phyloP scores from a whole-genome alignment of 257 asterid genomes.

The Thymus quinquecostatus region DNA sequence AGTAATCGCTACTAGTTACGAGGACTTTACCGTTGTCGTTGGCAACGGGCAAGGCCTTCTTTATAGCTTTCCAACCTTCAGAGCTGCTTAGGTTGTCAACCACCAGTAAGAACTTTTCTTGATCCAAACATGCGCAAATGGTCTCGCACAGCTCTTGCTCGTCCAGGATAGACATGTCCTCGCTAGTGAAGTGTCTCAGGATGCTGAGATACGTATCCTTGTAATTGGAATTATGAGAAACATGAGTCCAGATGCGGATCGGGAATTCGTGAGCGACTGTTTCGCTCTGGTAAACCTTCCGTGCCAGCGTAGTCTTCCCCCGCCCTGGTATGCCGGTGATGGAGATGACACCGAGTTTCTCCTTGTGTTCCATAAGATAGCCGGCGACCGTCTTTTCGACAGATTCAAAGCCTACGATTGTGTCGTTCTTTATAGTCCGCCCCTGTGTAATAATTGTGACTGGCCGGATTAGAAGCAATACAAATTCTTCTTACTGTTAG shows the following conservation, averaged over 20 bases:
- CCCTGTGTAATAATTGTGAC: too few relatives aligned
- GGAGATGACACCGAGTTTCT: conserved; percentile 32
- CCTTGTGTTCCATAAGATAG: background rate
- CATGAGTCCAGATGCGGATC: conserved; percentile 30
- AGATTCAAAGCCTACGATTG: conserved; percentile 30
- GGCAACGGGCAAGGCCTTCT: background rate
- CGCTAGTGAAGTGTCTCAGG: background rate
- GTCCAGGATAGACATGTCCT: too few relatives aligned
- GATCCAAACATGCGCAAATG: background rate
- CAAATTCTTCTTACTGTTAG: too few relatives aligned
- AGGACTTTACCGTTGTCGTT: conserved; percentile 40
- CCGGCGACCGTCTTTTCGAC: background rate
- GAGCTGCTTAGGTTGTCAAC: background rate
- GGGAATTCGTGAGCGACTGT: background rate
- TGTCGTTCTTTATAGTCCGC: background rate
- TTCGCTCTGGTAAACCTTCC: conserved; percentile 20
- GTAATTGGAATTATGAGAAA: conserved; percentile 16
- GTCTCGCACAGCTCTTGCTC: background rate
- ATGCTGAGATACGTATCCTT: background rate
- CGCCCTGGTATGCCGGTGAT: conserved; percentile 40
- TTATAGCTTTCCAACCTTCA: background rate
- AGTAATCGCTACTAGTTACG: conserved; percentile 46
- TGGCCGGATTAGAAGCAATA: too few relatives aligned
- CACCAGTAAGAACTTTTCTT: background rate
- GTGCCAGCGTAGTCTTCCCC: conserved; percentile 47